Percentiles rank a stretch among this genome's conserved stretches.
These are phyloP conservation scores for Prinsepia uniflora DNA, from an alignment of 306 rosid genomes.

Conservation along the genomic window DNA sequence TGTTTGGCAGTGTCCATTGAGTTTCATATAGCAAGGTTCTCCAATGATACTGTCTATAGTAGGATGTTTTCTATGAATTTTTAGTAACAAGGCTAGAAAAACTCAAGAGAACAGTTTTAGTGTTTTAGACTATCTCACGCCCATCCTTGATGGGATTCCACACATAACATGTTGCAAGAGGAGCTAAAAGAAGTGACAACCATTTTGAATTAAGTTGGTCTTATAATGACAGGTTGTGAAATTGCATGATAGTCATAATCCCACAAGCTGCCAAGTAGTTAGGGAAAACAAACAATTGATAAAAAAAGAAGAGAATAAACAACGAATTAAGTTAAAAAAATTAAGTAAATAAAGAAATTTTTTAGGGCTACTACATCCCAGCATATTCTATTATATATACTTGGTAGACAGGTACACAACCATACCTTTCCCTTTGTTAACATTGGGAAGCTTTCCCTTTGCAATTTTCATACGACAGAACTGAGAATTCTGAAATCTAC, in stretches of 20 bases:
- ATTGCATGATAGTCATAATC: background rate
- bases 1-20: background rate
- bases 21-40: background rate
- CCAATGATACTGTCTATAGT: background rate
- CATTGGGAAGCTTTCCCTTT: conserved; percentile 40
- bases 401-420: conserved; percentile 19
- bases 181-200: background rate
- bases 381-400: conserved; percentile 8
- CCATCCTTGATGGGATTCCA: background rate
- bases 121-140: background rate
- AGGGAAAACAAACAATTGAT: background rate
- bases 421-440: conserved; percentile 58
- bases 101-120: background rate
- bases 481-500: conserved; percentile 72
- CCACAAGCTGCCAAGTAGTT: background rate
- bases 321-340: background rate
- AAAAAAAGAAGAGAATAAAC: background rate
- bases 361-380: background rate
- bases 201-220: background rate
- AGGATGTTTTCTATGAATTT: background rate
- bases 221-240: background rate
- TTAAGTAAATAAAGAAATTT: background rate
- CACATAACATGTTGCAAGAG: background rate
- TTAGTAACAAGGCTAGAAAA: background rate
- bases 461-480: conserved; percentile 46